Evolutionary conservation across 169 alveolate species (phyloP), one percentile per base, ranked within the genome.

Genomic region (Eimeria mitis): DNA sequence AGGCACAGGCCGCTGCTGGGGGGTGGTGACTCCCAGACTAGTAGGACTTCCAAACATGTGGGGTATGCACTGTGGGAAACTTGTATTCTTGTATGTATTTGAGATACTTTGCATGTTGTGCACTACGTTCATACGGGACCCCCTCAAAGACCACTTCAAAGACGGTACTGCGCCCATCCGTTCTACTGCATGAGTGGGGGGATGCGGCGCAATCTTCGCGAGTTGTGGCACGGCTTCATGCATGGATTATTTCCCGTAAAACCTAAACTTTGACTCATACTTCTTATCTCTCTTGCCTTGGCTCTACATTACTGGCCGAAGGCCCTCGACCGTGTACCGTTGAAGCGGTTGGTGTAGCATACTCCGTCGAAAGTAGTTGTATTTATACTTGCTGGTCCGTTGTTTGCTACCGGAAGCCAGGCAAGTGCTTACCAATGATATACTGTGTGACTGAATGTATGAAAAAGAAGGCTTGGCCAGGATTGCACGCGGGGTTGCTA

Each of bases 1-100:
- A 52, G 65, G 88, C 88, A 52, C 44, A 49, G 61, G 88, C 88
- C 56, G 56, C 88, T 78, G 68, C 88, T 78, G 88, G 88, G 88
- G 88, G 88, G 88, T 78, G 88, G 88, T 78, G 88, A 78, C 88
- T 78, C 61, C 70, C 68, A 52, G 28, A 49, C 70, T 78, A 49
- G 65, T 49, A 78, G 88, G 65, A 28, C 44, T 78, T 47, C 65
- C 63, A 28, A 78, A 47, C 65, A 31, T 28, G 8, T 47, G 44
- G 47, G 31, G 42, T 78, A 28, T 78, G 13, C 47, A 19, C 63
- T 28, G 14, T 49, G 28, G 65, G 19, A n/a, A 78, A 44, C 68
- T 78, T 25, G 40, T 47, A 78, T 78, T 78, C 88, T 13, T 44
- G 68, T 44, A 52, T 47, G 42, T 0, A 21, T 47, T 47, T 47